Percentiles rank a stretch among this genome's conserved stretches.
Conservation (phyloP, 352 stramenopile species). For the Phytophthora megakarya region DNA sequence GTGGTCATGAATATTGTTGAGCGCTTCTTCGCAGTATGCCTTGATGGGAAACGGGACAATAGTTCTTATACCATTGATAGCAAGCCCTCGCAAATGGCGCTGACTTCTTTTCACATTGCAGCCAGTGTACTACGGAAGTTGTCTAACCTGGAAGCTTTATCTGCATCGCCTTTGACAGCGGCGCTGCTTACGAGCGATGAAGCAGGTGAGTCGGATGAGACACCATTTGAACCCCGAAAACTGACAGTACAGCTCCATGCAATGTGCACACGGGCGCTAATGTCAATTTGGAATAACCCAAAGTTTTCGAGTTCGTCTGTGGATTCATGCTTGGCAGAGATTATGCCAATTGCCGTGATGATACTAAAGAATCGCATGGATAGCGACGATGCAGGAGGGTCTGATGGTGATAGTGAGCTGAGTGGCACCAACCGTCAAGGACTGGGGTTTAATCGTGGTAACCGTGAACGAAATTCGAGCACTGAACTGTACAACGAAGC, state of each 20-base stretch:
- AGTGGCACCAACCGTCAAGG: slow-evolving; percentile 31
- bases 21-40: slow-evolving; percentile 39
- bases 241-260: slow-evolving; percentile 69
- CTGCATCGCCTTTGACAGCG: slow-evolving; percentile 63
- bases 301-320: slow-evolving; percentile 48
- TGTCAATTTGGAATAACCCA: slow-evolving; percentile 65
- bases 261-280: slow-evolving; percentile 58
- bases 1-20: slow-evolving; percentile 61
- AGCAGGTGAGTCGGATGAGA: slow-evolving; percentile 30
- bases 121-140: slow-evolving; percentile 62
- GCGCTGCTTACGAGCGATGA: slow-evolving; percentile 64
- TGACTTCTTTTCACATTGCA: slow-evolving; percentile 72
- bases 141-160: slow-evolving; percentile 71
- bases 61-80: neutral
- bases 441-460: slow-evolving; percentile 42
- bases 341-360: slow-evolving; percentile 74
- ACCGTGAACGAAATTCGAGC: slow-evolving; percentile 37
- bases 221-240: slow-evolving; percentile 52
- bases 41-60: slow-evolving; percentile 25
- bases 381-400: slow-evolving; percentile 31
- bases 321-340: slow-evolving; percentile 57
- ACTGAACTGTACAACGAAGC: slow-evolving; percentile 49
- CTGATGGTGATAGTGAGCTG: slow-evolving; percentile 40
- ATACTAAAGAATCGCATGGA: slow-evolving; percentile 82
- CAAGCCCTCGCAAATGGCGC: slow-evolving; percentile 56